Conservation (phyloP, 2,329 filamentous ascomycete genomes). For the Metarhizium guizhouense region DNA sequence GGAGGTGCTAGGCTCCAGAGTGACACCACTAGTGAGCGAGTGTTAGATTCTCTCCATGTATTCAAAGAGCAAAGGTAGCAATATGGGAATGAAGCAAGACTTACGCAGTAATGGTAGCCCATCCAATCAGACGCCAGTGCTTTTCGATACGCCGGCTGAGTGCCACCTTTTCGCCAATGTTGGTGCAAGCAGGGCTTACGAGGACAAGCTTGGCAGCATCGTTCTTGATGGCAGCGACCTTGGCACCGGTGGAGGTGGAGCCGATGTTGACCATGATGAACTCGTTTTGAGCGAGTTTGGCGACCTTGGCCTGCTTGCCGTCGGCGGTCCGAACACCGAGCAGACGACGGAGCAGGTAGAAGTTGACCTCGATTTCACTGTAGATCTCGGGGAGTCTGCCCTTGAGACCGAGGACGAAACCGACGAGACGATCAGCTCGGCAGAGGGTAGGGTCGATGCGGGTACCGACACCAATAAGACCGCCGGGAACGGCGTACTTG, state of each 20-base stretch:
- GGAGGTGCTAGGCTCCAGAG: constrained; percentile 40
- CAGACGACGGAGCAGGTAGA: constrained; percentile 90
- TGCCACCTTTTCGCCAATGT: constrained; percentile 96
- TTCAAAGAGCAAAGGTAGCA: too few relatives aligned
- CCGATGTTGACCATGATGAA: constrained; percentile 99
- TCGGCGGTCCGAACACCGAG: constrained; percentile 96
- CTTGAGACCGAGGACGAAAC: constrained; percentile 92
- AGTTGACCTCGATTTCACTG: constrained; percentile 97
- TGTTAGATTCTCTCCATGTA: background rate
- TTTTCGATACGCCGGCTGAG: constrained; percentile 96
- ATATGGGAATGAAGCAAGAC: constrained; percentile 16
- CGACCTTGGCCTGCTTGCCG: constrained; percentile 98
- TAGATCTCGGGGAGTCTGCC: constrained; percentile 94
- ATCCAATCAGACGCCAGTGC: constrained; percentile 94
- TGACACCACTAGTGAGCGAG: constrained; percentile 37
- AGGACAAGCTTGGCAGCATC: constrained; percentile 93
- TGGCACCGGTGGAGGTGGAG: constrained; percentile 92
- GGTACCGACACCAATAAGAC: constrained; percentile 96
- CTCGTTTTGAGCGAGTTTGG: constrained; percentile 96
- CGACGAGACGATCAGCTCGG: constrained; percentile 96
- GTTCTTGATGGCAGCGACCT: constrained; percentile 93
- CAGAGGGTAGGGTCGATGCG: constrained; percentile 96
- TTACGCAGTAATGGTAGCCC: constrained; percentile 71
- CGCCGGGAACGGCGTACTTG: constrained; percentile 95
- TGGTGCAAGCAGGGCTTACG: constrained; percentile 91